phyloP scores from a whole-genome alignment of 176 grass and related monocot genomes.

The Eragrostis nindensis region DNA sequence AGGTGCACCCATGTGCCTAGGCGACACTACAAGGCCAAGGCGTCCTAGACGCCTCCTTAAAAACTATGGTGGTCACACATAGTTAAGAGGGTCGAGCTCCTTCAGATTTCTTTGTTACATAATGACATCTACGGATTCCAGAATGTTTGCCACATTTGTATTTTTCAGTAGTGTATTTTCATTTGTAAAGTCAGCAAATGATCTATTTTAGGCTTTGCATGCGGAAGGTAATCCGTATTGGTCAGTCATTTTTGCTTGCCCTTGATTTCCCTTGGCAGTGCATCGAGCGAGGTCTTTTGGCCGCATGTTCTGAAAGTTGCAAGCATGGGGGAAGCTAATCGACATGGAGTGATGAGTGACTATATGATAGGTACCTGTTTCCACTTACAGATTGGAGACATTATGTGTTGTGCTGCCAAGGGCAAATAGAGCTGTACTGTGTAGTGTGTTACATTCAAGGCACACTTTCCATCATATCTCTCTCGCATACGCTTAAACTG shows the following conservation, averaged over 20 bases:
- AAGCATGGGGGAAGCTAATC: constrained; percentile 31
- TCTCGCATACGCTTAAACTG: neutral
- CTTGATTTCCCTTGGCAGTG: constrained; percentile 47
- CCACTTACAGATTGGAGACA: neutral
- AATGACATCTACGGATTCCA: neutral
- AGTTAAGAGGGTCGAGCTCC: neutral
- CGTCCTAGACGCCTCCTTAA: too few relatives aligned
- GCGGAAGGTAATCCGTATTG: neutral
- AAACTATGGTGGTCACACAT: too few relatives aligned
- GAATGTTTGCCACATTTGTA: neutral
- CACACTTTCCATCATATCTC: neutral
- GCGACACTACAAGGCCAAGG: too few relatives aligned
- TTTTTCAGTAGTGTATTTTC: neutral
- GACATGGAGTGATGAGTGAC: neutral
- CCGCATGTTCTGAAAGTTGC: constrained; percentile 51
- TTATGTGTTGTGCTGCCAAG: neutral
- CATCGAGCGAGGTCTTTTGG: constrained; percentile 66
- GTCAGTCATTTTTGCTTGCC: neutral
- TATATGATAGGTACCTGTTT: constrained; percentile 13
- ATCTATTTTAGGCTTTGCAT: neutral
- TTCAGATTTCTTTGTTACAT: neutral
- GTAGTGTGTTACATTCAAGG: neutral
- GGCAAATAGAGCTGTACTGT: neutral
- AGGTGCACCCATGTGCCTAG: too few relatives aligned
- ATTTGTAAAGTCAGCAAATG: neutral